Evolutionary conservation across 2,329 filamentous ascomycete species (phyloP).

Genomic region (Acrocalymma vagum): DNA sequence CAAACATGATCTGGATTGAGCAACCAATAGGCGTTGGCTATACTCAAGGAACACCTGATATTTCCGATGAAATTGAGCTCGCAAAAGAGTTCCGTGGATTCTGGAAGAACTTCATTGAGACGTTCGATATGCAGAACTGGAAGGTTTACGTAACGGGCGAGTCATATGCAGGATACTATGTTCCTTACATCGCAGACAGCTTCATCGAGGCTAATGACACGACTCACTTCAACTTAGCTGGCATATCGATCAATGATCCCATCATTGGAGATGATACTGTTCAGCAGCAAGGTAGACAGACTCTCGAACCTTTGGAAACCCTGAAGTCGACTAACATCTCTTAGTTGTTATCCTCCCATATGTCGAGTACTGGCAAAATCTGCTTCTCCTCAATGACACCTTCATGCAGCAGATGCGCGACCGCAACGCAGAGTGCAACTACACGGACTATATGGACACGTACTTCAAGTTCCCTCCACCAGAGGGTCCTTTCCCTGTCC

Average conservation of each 20-base stretch:
- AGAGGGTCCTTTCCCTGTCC: slow-evolving; percentile 34
- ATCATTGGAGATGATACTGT: slow-evolving; percentile 52
- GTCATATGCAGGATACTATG: slow-evolving; percentile 64
- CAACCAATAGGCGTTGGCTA: slow-evolving; percentile 60
- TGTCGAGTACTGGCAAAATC: slow-evolving; percentile 50
- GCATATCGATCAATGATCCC: slow-evolving; percentile 60
- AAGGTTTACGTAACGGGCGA: slow-evolving; percentile 66
- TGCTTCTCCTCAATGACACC: slow-evolving; percentile 54
- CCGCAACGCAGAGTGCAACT: slow-evolving; percentile 45
- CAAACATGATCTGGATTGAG: slow-evolving; percentile 55
- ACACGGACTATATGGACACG: slow-evolving; percentile 41
- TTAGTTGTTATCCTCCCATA: slow-evolving; percentile 44
- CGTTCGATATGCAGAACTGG: slow-evolving; percentile 62
- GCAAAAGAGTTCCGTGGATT: slow-evolving; percentile 59
- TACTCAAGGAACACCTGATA: slow-evolving; percentile 52
- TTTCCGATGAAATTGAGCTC: slow-evolving; percentile 58
- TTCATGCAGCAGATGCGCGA: slow-evolving; percentile 47
- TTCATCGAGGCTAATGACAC: slow-evolving; percentile 63
- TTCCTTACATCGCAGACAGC: slow-evolving; percentile 65
- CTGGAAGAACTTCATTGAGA: slow-evolving; percentile 64
- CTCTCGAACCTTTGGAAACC: not conserved
- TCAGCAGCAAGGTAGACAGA: slow-evolving; percentile 44
- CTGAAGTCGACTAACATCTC: slow-evolving; percentile 7
- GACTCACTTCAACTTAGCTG: slow-evolving; percentile 61
- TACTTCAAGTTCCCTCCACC: slow-evolving; percentile 53